Conservation (phyloP, 345 rosid species). For the Eucalyptus caleyi region DNA sequence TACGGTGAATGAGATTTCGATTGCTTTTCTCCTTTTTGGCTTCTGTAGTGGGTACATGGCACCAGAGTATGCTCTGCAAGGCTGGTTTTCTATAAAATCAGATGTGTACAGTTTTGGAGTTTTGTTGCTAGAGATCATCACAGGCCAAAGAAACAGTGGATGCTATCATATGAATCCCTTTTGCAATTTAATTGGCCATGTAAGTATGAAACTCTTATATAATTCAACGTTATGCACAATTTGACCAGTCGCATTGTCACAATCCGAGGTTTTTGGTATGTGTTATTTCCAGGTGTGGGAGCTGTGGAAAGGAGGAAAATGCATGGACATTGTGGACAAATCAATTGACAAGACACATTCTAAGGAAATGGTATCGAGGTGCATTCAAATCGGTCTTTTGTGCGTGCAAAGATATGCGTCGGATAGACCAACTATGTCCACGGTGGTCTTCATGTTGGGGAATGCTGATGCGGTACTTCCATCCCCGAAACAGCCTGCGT, state of each 20-base stretch:
- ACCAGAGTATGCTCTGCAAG: background rate
- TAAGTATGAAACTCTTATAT: background rate
- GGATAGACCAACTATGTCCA: background rate
- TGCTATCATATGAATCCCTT: background rate
- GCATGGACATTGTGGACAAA: background rate
- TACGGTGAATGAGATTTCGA: background rate
- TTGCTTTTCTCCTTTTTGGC: background rate
- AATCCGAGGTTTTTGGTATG: background rate
- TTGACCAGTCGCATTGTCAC: background rate
- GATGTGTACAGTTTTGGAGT: background rate
- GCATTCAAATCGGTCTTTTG: conserved; percentile 33
- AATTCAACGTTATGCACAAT: background rate
- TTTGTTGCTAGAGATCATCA: background rate
- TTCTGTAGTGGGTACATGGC: background rate
- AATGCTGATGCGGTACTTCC: background rate
- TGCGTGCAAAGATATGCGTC: background rate
- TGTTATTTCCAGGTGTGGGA: background rate
- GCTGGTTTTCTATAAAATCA: background rate
- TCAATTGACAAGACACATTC: background rate
- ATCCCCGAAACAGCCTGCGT: background rate
- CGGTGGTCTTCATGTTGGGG: background rate
- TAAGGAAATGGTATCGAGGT: background rate
- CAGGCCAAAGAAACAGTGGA: background rate
- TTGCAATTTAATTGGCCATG: background rate
- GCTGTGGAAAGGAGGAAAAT: background rate